phyloP scores from a whole-genome alignment of 345 rosid genomes.

The Diplotaxis tenuifolia region DNA sequence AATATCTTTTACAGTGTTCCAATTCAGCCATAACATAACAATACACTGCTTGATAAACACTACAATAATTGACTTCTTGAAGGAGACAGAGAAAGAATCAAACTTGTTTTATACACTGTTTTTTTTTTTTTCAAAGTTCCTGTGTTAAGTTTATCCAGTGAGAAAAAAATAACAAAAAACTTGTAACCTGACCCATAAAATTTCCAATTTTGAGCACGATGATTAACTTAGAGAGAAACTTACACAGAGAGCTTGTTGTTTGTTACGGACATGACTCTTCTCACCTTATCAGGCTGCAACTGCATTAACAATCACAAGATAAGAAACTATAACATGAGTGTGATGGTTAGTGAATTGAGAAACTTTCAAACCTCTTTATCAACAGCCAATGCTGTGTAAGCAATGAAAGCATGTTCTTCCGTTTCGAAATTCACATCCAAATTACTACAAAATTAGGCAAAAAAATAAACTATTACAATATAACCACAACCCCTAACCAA shows the following conservation, averaged over 20 bases:
- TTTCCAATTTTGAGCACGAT: neutral
- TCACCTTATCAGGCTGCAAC: constrained; percentile 97
- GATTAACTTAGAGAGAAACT: constrained; percentile 32
- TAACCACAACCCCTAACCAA: neutral
- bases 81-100: neutral
- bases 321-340: neutral
- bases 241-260: constrained; percentile 75
- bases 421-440: constrained; percentile 77
- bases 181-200: neutral
- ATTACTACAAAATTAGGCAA: constrained; percentile 47
- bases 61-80: neutral
- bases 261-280: constrained; percentile 58
- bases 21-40: neutral
- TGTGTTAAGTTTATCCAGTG: constrained; percentile 30
- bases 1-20: neutral
- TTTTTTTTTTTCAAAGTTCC: constrained; percentile 59
- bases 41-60: neutral
- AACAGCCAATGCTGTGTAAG: constrained; percentile 60
- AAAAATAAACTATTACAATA: neutral
- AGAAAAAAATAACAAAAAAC: neutral
- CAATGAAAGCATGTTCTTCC: constrained; percentile 69
- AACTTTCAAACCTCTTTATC: constrained; percentile 65
- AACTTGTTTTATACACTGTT: neutral
- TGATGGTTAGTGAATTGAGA: no score
- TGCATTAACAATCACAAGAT: constrained; percentile 33